Base-by-base conservation (phyloP, 2,329 filamentous ascomycete genomes). In the Fusarium heterosporum region DNA sequence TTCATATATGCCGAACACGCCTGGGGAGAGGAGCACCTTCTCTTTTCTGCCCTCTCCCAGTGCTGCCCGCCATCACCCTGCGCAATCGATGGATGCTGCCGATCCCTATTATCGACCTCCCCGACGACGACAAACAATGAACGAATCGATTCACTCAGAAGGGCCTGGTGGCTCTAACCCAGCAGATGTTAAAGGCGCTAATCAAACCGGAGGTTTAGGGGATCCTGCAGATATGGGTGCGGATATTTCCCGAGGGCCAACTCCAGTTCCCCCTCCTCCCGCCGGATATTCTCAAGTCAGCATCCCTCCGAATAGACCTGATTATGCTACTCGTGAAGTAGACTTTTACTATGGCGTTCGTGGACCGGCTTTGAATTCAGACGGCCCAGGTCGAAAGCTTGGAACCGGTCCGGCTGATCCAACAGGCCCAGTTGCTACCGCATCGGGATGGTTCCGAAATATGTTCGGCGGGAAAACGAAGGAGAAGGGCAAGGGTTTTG, bases 301-400 rank as follows among this genome's bases (percentile, higher is more conserved):
- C 57, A 77, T 84, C 32, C 82, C 86, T 34, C 80, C 83, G 2
- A 89, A 87, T 22, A 85, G 88, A 45, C 90, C 91, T 2, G 95
- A 99, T 74, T 98, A 98, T 75, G 90, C 94, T 3, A 96, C 95
- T 1, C 90, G 96, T 55, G 96, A 99, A 78, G 93, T 96, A 1
- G 96, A 99, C 77, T 97, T 97, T 73, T 98, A 98, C 79, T 98
- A 99, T 73, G 92, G 93, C 11, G 91, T 97, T 17, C 89, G 96
- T 32, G 96, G 96, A 0, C 93, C 93, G 19, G 93, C 95, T 2
- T 81, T 98, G 13, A 94, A 90, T 70, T 91, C 93, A 2, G 92
- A 93, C 61, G 89, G 89, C 4, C 91, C 91, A 0, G 93, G 92
- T 19, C 87, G 96, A 48, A 95, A 92, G 75, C 83, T 97, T 49